Base-by-base conservation (phyloP, 805 yeast genomes). In the Lachancea lanzarotensis region DNA sequence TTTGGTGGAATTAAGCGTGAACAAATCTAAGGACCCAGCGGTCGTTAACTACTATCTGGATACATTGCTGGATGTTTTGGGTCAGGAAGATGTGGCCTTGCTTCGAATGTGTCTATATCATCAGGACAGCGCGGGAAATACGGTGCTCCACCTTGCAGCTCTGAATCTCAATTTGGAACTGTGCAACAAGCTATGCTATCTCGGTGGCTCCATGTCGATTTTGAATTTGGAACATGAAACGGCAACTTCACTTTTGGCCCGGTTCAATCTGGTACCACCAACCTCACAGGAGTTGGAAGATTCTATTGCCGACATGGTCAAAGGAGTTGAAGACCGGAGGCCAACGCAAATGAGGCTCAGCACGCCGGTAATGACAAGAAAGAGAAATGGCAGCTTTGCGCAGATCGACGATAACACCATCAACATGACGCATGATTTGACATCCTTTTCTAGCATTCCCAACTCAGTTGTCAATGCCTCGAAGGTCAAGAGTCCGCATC, bases 81-180 rank as follows among this genome's bases (percentile, higher is more conserved):
- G 51, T 13, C 53, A 61, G 25, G 67, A 63, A 3, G 68, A 70
- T 40, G 67, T 67, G 40, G 67, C 71, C 17, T 54, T 79, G 40
- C 71, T 81, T 35, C 74, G 76, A 40, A 76, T 81, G 51, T 68
- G 84, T 34, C 59, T 84, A 25, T 84, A 87, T 57, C 89, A 82
- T 54, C 86, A 79, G 57, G 98, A 93, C 63, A 73, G 71, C 18
- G 73, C 79, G 48, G 97, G 97, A 3, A 87, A 89, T 53, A 87
- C 96, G 0, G 87, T 95, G 6, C 67, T 89, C 40, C 95, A 88
- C 55, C 69, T 91, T 37, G 89, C 95, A 0, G 77, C 69, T 5
- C 45, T 61, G 20, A 65, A 65, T 38, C 43, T 59, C 25, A 65
- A 64, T 43, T 47, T 64, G 38, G 60, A 57, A 18, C 46, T 65